Percentiles rank a stretch among this genome's conserved stretches.
These are phyloP conservation scores for Hypoxylon sp. DNA, from an alignment of 2,329 filamentous ascomycete genomes.

Conservation along the genomic window DNA sequence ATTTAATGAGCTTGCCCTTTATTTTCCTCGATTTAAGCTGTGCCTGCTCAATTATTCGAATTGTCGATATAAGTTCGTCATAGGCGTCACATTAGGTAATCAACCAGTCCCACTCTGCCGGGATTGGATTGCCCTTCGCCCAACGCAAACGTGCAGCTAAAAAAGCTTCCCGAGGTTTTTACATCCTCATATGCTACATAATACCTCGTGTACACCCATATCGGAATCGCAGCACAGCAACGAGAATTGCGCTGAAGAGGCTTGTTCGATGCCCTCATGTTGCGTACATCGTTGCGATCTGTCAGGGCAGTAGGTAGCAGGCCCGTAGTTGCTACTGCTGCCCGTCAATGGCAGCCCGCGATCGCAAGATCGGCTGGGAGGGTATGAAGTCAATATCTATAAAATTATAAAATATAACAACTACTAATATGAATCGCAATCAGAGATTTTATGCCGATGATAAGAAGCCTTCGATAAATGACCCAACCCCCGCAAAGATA, in stretches of 20 bases:
- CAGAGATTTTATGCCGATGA: conserved; percentile 67
- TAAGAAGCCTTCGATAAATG: conserved; percentile 58
- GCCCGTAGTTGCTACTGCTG: conserved; percentile 60
- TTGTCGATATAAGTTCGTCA: too few relatives aligned
- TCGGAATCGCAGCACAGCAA: conserved; percentile 33
- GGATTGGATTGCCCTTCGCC: conserved; percentile 31
- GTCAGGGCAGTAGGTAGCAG: conserved; percentile 66
- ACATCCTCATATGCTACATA: conserved; percentile 38
- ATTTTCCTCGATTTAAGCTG: too few relatives aligned
- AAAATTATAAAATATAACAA: background rate
- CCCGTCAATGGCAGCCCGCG: conserved; percentile 66
- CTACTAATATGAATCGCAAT: conserved; percentile 40
- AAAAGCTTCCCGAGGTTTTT: conserved; percentile 45
- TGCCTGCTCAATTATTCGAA: too few relatives aligned
- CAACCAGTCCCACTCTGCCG: conserved; percentile 30
- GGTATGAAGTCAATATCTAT: conserved; percentile 47
- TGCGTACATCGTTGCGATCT: conserved; percentile 74
- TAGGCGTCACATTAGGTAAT: too few relatives aligned
- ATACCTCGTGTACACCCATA: conserved; percentile 35
- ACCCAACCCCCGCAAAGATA: conserved; percentile 60
- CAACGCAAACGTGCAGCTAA: conserved; percentile 28
- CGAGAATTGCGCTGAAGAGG: conserved; percentile 40
- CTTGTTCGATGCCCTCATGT: conserved; percentile 64
- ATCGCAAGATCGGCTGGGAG: conserved; percentile 51
- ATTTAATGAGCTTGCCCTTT: too few relatives aligned